Percentiles rank a stretch among this genome's conserved stretches.
These are phyloP conservation scores for Ophiostoma novo-ulmi DNA, from an alignment of 2,329 filamentous ascomycete species.

Conservation along the genomic window DNA sequence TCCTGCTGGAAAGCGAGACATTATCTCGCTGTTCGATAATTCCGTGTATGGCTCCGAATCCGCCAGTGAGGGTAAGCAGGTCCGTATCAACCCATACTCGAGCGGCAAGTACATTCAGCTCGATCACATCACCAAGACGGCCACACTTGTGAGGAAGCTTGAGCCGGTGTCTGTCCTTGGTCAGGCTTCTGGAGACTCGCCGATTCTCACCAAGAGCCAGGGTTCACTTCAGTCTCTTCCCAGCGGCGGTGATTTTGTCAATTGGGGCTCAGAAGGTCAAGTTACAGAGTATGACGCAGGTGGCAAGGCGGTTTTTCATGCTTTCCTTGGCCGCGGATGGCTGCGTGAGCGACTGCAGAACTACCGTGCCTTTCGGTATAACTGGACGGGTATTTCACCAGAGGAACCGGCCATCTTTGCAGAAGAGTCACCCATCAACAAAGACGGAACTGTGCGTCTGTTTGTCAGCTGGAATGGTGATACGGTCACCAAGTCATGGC, in stretches of 20 bases:
- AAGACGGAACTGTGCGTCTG: background rate
- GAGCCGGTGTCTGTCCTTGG: background rate
- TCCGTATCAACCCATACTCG: background rate
- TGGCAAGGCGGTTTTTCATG: background rate
- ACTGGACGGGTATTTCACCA: background rate
- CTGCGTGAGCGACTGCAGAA: background rate
- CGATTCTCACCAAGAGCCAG: constrained; percentile 3
- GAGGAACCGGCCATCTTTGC: background rate
- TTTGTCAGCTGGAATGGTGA: constrained; percentile 6
- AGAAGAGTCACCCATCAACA: background rate
- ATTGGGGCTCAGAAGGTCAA: background rate
- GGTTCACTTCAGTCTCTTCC: background rate
- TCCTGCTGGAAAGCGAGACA: background rate
- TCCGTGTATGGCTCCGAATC: constrained; percentile 2
- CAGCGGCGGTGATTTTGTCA: background rate
- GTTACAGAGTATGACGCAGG: background rate
- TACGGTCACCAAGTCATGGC: background rate
- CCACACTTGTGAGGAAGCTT: background rate
- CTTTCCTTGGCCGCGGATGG: background rate
- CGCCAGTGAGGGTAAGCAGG: background rate
- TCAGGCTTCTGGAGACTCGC: background rate
- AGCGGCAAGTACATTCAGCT: constrained; percentile 7
- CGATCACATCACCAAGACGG: background rate
- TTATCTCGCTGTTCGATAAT: background rate
- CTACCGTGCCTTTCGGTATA: background rate